phyloP scores from a whole-genome alignment of 2,329 filamentous ascomycete species.

The Pseudopithomyces maydicus region DNA sequence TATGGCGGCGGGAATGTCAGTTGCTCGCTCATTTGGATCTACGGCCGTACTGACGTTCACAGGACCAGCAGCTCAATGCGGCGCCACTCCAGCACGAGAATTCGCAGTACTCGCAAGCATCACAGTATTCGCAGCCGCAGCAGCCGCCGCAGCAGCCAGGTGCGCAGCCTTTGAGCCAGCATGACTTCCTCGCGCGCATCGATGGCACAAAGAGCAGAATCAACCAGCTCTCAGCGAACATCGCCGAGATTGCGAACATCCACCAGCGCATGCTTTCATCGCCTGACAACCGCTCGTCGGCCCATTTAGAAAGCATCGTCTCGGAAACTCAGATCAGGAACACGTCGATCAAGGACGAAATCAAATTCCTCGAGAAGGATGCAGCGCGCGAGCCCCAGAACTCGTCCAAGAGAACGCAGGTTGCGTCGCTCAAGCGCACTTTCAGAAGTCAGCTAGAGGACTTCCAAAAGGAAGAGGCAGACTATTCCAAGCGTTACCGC shows the following conservation, averaged over 20 bases:
- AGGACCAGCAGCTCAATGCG: slow-evolving; percentile 28
- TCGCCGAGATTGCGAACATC: slow-evolving; percentile 69
- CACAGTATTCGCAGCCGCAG: slow-evolving; percentile 38
- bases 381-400: slow-evolving; percentile 67
- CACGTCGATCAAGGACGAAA: slow-evolving; percentile 77
- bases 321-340: slow-evolving; percentile 74
- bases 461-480: slow-evolving; percentile 73
- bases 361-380: slow-evolving; percentile 76
- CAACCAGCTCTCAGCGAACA: slow-evolving; percentile 66
- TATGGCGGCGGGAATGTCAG: slow-evolving; percentile 30
- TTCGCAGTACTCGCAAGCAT: slow-evolving; percentile 46
- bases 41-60: slow-evolving; percentile 20
- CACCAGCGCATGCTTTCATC: slow-evolving; percentile 75
- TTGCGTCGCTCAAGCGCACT: slow-evolving; percentile 70
- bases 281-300: slow-evolving; percentile 59
- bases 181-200: slow-evolving; percentile 72
- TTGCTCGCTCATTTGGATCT: slow-evolving; percentile 19
- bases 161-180: slow-evolving; percentile 60
- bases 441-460: slow-evolving; percentile 74
- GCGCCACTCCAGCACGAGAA: slow-evolving; percentile 39
- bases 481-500: slow-evolving; percentile 72
- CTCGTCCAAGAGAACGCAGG: slow-evolving; percentile 71
- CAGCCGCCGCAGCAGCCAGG: slow-evolving; percentile 60
- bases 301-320: slow-evolving; percentile 69
- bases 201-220: slow-evolving; percentile 71